phyloP scores from a whole-genome alignment of 1,284 basidiomycete genomes.

The Caloboletus inedulis region DNA sequence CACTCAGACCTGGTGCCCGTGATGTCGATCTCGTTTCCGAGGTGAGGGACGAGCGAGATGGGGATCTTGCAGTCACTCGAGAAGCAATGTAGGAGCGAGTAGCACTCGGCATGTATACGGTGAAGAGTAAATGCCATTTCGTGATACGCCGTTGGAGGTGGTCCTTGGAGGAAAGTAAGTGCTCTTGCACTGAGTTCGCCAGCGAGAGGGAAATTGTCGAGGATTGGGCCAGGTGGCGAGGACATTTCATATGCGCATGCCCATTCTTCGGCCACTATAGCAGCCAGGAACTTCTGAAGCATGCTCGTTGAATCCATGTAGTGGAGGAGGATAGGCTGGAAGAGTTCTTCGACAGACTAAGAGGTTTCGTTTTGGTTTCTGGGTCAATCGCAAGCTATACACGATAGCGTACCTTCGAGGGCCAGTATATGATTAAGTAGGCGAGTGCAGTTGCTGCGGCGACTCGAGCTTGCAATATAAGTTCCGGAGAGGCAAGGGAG shows the following conservation, averaged over 20 bases:
- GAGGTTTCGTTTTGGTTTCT: constrained; percentile 12
- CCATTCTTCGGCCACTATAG: constrained; percentile 93
- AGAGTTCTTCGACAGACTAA: constrained; percentile 53
- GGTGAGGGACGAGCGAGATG: constrained; percentile 71
- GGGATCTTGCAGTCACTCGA: constrained; percentile 83
- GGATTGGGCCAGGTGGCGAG: constrained; percentile 39
- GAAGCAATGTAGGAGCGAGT: constrained; percentile 78
- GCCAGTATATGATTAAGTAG: constrained; percentile 67
- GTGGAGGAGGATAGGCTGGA: constrained; percentile 68
- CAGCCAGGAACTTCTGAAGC: constrained; percentile 84
- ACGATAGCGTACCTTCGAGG: constrained; percentile 45
- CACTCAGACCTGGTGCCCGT: constrained; percentile 59
- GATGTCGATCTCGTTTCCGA: constrained; percentile 80
- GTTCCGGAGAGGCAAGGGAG: constrained; percentile 77
- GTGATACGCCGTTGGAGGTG: constrained; percentile 79
- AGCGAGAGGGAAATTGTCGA: constrained; percentile 59
- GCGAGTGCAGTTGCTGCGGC: constrained; percentile 82
- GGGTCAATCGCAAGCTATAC: neutral
- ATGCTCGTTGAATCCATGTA: constrained; percentile 88
- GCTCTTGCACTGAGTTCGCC: constrained; percentile 64
- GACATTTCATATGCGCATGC: constrained; percentile 54
- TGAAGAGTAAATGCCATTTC: constrained; percentile 87
- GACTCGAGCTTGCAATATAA: constrained; percentile 80
- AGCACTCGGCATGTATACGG: constrained; percentile 81
- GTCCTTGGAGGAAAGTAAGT: constrained; percentile 70